Evolutionary conservation across 2,329 filamentous ascomycete species (phyloP).

Genomic region (Stenocarpella maydis): DNA sequence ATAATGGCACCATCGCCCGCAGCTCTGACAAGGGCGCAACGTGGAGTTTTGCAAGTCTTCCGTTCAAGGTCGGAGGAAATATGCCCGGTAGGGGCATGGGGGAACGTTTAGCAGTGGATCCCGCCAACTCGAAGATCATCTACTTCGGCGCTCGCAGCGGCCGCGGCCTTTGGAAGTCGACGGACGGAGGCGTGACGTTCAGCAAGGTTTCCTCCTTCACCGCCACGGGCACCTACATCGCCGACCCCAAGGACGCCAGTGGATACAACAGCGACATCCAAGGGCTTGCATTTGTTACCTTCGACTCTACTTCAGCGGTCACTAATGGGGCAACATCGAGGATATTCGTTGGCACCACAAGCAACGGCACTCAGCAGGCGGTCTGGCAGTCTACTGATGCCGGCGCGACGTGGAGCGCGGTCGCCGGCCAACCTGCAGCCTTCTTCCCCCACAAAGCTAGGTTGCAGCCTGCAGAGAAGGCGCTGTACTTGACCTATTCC

Average conservation of each 20-base stretch:
- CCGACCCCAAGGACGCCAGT: constrained; percentile 53
- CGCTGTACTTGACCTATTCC: constrained; percentile 62
- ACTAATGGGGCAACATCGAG: constrained; percentile 58
- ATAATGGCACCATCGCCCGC: constrained; percentile 61
- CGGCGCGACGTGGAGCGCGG: constrained; percentile 59
- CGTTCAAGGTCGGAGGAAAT: constrained; percentile 69
- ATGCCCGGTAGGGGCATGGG: constrained; percentile 69
- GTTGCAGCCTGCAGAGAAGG: constrained; percentile 59
- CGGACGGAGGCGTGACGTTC: constrained; percentile 63
- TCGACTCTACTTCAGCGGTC: constrained; percentile 59
- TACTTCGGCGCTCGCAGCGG: constrained; percentile 67
- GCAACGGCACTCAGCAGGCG: constrained; percentile 57
- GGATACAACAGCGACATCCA: constrained; percentile 56
- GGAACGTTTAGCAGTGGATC: constrained; percentile 66
- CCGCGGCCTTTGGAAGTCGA: constrained; percentile 66
- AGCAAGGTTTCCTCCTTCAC: constrained; percentile 60
- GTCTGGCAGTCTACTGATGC: constrained; percentile 63
- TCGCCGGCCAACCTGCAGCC: constrained; percentile 57
- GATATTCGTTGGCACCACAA: constrained; percentile 65
- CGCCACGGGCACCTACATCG: constrained; percentile 57
- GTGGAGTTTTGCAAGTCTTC: constrained; percentile 57
- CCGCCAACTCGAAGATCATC: constrained; percentile 62
- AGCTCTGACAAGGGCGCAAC: constrained; percentile 63
- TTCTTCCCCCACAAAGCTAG: constrained; percentile 64
- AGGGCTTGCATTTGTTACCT: constrained; percentile 62